These are phyloP conservation scores for Ceratocystis huliohia DNA, from an alignment of 2,329 filamentous ascomycete species.

Conservation along the genomic window DNA sequence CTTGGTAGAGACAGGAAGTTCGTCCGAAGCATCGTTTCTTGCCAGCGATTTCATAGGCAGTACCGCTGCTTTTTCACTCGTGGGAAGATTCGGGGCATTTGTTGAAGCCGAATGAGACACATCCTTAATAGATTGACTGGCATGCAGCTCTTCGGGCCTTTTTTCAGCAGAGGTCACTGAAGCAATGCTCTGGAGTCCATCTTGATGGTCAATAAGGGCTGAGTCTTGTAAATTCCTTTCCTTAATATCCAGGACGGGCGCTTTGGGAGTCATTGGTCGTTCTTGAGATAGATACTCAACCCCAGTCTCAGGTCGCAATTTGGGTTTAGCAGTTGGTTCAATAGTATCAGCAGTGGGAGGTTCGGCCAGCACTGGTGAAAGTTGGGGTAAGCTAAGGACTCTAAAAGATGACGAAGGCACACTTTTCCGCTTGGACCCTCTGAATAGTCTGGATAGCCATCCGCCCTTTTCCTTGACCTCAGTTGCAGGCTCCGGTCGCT, in stretches of 20 bases:
- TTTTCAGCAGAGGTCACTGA: neutral
- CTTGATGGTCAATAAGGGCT: neutral
- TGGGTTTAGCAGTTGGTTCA: neutral
- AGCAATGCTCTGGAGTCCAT: conserved; percentile 1
- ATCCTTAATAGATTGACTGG: no score
- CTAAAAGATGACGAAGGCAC: conserved; percentile 7
- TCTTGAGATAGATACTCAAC: neutral
- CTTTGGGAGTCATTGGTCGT: neutral
- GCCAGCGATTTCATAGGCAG: neutral
- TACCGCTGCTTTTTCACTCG: neutral
- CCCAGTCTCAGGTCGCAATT: no score
- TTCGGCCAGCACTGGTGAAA: neutral
- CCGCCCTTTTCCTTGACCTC: conserved; percentile 11
- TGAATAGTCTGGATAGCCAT: conserved; percentile 15
- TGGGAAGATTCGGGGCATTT: neutral
- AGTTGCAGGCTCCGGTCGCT: neutral
- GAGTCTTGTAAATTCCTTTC: neutral
- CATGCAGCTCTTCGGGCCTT: neutral
- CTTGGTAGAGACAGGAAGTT: neutral
- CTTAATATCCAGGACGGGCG: neutral
- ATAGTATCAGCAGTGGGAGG: neutral
- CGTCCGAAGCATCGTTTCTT: neutral
- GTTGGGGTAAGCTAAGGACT: neutral
- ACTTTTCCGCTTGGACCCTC: neutral
- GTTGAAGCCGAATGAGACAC: neutral